A percentile compares a stretch with the other conserved stretches of the same genome.
Evolutionary conservation across 257 asterid genomes (phyloP).

Genomic region (Fraxinus pennsylvanica): DNA sequence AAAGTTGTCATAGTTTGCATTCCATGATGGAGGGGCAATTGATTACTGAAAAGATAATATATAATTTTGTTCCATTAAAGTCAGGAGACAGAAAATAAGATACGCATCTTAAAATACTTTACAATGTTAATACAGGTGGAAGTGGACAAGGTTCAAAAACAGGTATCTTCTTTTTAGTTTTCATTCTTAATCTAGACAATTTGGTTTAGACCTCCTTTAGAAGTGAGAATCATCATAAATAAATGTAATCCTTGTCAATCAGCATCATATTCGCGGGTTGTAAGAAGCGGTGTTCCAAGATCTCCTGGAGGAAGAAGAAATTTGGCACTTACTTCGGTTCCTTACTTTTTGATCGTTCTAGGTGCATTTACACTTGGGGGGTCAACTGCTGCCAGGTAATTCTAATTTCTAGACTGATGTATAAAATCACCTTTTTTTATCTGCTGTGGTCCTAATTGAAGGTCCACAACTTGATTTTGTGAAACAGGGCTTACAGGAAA

Average conservation of each 20-base stretch:
- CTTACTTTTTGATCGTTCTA: slow-evolving; percentile 50
- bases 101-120: neutral
- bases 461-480: neutral
- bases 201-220: slow-evolving; percentile 3
- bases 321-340: slow-evolving; percentile 43
- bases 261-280: slow-evolving; percentile 47
- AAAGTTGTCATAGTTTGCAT: neutral
- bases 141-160: slow-evolving; percentile 23
- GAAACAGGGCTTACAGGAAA: slow-evolving; percentile 57
- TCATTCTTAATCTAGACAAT: neutral
- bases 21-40: neutral
- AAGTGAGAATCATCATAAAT: neutral
- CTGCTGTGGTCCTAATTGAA: neutral
- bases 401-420: neutral
- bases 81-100: neutral
- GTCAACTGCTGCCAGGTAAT: slow-evolving; percentile 62
- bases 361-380: slow-evolving; percentile 66
- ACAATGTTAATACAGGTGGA: slow-evolving; percentile 34
- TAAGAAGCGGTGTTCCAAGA: slow-evolving; percentile 53
- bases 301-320: slow-evolving; percentile 39
- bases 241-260: slow-evolving; percentile 10
- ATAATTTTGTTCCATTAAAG: neutral
- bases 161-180: slow-evolving; percentile 20
- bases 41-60: neutral
- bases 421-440: neutral